Percentiles rank a stretch among this genome's conserved stretches.
Conservation (phyloP, 2,329 filamentous ascomycete species). For the Ophiostoma populinum region DNA sequence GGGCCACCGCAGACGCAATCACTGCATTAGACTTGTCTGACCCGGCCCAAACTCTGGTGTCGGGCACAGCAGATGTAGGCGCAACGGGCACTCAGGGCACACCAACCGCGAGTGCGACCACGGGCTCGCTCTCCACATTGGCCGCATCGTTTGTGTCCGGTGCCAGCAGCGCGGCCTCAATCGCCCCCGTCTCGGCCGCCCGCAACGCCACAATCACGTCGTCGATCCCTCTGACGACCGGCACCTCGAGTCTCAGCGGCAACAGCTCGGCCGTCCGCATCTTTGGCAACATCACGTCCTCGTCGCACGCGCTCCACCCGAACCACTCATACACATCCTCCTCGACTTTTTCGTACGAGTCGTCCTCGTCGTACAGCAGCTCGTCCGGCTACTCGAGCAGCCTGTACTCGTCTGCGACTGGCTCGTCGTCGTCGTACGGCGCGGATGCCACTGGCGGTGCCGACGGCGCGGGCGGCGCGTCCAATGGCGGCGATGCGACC, state of each 20-base stretch:
- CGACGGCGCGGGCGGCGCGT: constrained; percentile 12
- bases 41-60: not conserved
- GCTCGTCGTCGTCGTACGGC: constrained; percentile 6
- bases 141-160: not conserved
- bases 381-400: constrained; percentile 9
- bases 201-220: constrained; percentile 1
- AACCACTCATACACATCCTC: constrained; percentile 14
- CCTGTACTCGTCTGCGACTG: constrained; percentile 1
- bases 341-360: constrained; percentile 2
- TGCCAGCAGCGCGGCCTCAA: not conserved
- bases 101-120: not conserved
- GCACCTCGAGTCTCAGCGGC: not conserved
- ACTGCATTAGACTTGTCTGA: constrained; percentile 3
- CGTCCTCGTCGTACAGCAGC: not conserved
- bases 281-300: constrained; percentile 5
- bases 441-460: constrained; percentile 5
- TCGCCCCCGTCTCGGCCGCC: not conserved
- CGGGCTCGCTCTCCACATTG: not conserved
- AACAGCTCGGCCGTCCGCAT: constrained; percentile 1
- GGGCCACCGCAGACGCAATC: not conserved
- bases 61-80: not conserved
- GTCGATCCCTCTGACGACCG: constrained; percentile 5
- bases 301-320: constrained; percentile 11
- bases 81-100: not conserved
- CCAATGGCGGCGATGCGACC: constrained; percentile 13